These are phyloP conservation scores for Anisodus tanguticus DNA, from an alignment of 257 asterid genomes.

Conservation along the genomic window DNA sequence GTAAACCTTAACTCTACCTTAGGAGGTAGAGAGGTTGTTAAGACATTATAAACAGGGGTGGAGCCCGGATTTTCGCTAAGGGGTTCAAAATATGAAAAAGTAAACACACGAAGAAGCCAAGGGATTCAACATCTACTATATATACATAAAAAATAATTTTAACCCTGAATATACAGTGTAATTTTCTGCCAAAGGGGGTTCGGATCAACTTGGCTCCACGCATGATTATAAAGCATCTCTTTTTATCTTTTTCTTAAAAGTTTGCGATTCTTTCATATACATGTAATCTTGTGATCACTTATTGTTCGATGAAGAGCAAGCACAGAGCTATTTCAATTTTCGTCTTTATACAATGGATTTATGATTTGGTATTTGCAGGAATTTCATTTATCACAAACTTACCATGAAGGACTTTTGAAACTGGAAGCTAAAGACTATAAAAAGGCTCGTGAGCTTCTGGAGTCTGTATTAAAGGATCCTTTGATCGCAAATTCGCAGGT, in stretches of 20 bases:
- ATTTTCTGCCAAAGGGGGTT: too few relatives aligned
- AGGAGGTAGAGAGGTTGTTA: too few relatives aligned
- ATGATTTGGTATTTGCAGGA: constrained; percentile 56
- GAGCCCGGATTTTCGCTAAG: too few relatives aligned
- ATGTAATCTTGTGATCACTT: constrained; percentile 4
- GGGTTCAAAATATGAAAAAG: too few relatives aligned
- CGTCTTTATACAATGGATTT: constrained; percentile 28
- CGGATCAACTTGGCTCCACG: too few relatives aligned
- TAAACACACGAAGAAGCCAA: too few relatives aligned
- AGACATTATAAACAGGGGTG: too few relatives aligned
- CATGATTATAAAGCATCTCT: not conserved
- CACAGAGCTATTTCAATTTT: not conserved
- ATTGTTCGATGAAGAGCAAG: not conserved
- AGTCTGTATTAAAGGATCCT: constrained; percentile 87
- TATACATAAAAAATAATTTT: too few relatives aligned
- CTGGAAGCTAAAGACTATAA: constrained; percentile 84
- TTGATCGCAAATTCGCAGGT: constrained; percentile 80
- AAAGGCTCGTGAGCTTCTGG: constrained; percentile 82
- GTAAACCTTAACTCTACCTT: too few relatives aligned
- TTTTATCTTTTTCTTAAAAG: not conserved
- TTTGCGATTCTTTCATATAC: not conserved
- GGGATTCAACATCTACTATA: too few relatives aligned
- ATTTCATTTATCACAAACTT: constrained; percentile 82
- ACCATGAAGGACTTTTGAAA: constrained; percentile 87
- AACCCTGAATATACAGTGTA: too few relatives aligned